phyloP scores from a whole-genome alignment of 208 protist genomes.

The Crithidia brevicula region DNA sequence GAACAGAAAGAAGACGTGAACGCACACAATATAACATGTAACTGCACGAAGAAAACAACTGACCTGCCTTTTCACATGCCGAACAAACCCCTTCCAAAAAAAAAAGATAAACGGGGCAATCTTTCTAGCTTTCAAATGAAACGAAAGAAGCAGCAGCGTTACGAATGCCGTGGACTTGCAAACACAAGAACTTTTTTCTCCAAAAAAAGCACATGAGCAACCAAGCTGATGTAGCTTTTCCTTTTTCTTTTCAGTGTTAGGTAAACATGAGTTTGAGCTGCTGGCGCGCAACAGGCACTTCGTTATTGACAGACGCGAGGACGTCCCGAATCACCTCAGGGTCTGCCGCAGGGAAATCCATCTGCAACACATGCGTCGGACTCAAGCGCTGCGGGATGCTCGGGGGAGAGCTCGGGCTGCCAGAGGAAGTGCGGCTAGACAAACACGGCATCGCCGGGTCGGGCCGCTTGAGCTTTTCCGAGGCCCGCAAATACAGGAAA shows the following conservation, averaged over 20 bases:
- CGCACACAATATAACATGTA: too few relatives aligned
- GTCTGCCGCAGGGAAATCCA: constrained; percentile 63
- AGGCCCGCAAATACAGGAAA: constrained; percentile 63
- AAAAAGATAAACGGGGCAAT: too few relatives aligned
- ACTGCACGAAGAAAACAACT: too few relatives aligned
- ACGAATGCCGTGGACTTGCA: too few relatives aligned
- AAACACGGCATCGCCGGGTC: not conserved
- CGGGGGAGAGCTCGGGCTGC: constrained; percentile 7
- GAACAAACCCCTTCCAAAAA: too few relatives aligned
- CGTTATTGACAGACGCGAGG: constrained; percentile 39
- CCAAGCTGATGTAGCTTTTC: not conserved
- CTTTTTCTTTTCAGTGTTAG: constrained; percentile 12
- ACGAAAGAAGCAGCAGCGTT: too few relatives aligned
- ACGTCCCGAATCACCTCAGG: constrained; percentile 65
- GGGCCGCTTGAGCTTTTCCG: constrained; percentile 32
- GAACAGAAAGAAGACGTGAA: too few relatives aligned
- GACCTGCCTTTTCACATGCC: too few relatives aligned
- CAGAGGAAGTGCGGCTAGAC: constrained; percentile 5
- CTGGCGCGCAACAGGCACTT: constrained; percentile 48
- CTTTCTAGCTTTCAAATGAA: too few relatives aligned
- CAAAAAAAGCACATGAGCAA: too few relatives aligned
- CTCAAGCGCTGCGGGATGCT: constrained; percentile 40
- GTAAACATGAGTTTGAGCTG: constrained; percentile 65
- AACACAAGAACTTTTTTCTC: too few relatives aligned
- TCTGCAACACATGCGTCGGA: constrained; percentile 38